These are phyloP conservation scores for Ambrosiella beaveri DNA, from an alignment of 2,329 filamentous ascomycete genomes.

Conservation along the genomic window DNA sequence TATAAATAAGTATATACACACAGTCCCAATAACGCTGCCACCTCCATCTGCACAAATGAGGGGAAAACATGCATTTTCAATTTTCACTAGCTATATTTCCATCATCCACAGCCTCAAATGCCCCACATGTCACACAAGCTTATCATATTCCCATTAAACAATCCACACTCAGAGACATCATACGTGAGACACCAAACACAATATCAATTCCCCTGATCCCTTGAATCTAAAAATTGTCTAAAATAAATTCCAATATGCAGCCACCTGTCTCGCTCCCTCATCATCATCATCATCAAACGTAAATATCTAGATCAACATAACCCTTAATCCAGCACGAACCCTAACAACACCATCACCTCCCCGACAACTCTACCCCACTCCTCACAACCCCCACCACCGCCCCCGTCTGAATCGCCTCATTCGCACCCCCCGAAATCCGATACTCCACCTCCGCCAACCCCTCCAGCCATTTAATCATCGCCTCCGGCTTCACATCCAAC, in stretches of 20 bases:
- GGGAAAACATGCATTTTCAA: no score
- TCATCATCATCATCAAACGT: not conserved
- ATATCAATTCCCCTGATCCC: no score
- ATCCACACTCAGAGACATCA: no score
- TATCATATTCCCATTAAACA: no score
- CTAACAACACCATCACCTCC: not conserved
- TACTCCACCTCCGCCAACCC: slow-evolving; percentile 89
- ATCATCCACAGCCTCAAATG: no score
- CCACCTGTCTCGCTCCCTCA: not conserved
- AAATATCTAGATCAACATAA: not conserved
- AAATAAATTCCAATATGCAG: no score
- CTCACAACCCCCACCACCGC: slow-evolving; percentile 80
- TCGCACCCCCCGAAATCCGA: slow-evolving; percentile 70
- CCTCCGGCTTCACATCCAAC: slow-evolving; percentile 70
- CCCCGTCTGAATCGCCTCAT: slow-evolving; percentile 78
- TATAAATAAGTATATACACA: no score
- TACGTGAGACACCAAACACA: no score
- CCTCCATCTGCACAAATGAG: no score
- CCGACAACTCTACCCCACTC: slow-evolving; percentile 58
- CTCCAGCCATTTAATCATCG: slow-evolving; percentile 80
- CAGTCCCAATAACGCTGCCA: no score
- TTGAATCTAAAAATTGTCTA: not conserved
- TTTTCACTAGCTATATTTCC: no score
- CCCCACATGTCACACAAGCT: no score
- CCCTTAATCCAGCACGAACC: not conserved